These are phyloP conservation scores for Dispira simplex DNA, from an alignment of 192 early-diverging fungal species.

Conservation along the genomic window DNA sequence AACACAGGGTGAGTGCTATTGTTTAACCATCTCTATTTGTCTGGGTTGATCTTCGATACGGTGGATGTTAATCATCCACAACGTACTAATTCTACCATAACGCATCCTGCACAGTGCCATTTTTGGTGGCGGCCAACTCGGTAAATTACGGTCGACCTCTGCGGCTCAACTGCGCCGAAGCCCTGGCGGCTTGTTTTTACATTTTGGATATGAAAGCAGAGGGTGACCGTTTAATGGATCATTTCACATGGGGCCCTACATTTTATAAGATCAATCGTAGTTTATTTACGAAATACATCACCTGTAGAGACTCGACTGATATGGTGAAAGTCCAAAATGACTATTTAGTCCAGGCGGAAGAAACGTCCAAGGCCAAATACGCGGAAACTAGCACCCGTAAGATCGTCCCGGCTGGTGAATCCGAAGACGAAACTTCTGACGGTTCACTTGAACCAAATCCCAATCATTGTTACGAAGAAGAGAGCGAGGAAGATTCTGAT, in stretches of 20 bases:
- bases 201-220: slow-evolving; percentile 64
- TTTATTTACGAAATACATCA: no score
- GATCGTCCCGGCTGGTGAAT: no score
- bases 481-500: no score
- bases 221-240: slow-evolving; percentile 59
- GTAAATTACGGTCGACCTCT: slow-evolving; percentile 96
- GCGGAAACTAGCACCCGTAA: no score
- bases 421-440: no score
- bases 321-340: no score
- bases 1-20: not conserved
- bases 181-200: slow-evolving; percentile 85
- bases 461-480: no score
- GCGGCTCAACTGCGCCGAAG: slow-evolving; percentile 96
- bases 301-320: no score
- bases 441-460: no score
- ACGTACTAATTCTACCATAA: not conserved
- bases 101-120: slow-evolving; percentile 48
- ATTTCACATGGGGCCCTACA: slow-evolving; percentile 93
- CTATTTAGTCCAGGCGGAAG: no score
- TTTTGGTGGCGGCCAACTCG: slow-evolving; percentile 88
- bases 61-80: not conserved
- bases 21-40: not conserved
- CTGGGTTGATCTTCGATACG: not conserved
- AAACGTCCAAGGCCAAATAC: no score
- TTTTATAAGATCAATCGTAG: slow-evolving; percentile 70